Base-by-base conservation (phyloP, 1,139 yeast genomes). In the Taphrina populina region DNA sequence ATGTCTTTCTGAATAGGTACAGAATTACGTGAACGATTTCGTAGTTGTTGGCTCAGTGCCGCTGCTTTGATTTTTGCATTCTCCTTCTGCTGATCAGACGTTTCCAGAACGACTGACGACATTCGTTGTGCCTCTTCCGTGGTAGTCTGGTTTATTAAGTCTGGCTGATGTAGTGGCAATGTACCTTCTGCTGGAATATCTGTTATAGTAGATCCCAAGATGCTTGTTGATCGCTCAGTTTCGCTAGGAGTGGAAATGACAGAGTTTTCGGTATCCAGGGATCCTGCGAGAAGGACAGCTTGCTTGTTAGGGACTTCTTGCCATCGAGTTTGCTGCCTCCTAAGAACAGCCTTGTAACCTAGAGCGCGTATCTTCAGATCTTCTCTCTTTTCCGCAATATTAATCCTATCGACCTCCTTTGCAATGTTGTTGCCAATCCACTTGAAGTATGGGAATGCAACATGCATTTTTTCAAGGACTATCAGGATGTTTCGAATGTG, bases 401-500 rank as follows among this genome's bases (percentile, higher is more conserved):
- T 68, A 33, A 86, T 77, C 0, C 68, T 63, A 37, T 78, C 75
- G 47, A 88, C 72, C 4, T 76, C 71, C 17, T 70, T 72, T 3
- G 76, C 70, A 6, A 87, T 68, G 8, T 67, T 62, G 59, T 80
- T 81, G 43, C 92, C 83, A 58, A 86, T 94, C 36, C 78, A 81
- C 55, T 81, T 82, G 24, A 87, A 79, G 11, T 74, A 72, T 0
- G 96, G 96, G 66, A 82, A 87, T 6, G 78, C 76, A 1, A 78
- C 76, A 29, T 84, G 70, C 59, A 84, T 71, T 62, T 81, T 82
- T 66, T 84, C 87, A 71, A 90, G 72, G 63, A 88, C 80, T 1
- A 86, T 84, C 59, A 90, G 85, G 2, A 88, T 79, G 68, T 88
- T 90, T 60, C 92, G 79, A 54, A 95, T 77, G 2, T 87, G 82